Base-by-base conservation (phyloP, 495 filamentous ascomycete genomes). In the Pyronema domesticum region DNA sequence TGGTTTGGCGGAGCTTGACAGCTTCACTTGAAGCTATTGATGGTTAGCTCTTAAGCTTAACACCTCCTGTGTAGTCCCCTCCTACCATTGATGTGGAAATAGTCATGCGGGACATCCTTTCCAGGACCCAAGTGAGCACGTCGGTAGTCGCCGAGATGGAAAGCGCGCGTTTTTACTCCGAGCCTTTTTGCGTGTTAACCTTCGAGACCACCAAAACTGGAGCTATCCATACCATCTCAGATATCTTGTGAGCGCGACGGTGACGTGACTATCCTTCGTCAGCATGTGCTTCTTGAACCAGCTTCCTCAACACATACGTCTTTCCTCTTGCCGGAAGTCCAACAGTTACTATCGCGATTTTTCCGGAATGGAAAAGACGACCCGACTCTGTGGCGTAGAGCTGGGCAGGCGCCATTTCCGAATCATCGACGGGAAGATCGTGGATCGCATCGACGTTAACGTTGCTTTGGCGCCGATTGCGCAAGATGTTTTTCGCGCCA, bases 381-480 rank as follows among this genome's bases (percentile, higher is more conserved):
- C 93, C 93, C 37, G 89, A 95, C 74, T 95, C 89, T 15, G 93
- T 99, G 66, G 86, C 94, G 68, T 99, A 99, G 19, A 99, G 73
- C 70, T 99, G 93, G 55, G 93, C 93, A 13, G 93, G 93, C 3
- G 93, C 93, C 71, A 93, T 78, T 54, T 87, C 81, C 19, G 59
- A 63, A 51, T 80, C 78, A 58, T 85, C 87, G 60, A 85, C 79
- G 1, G 85, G 79, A 53, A 94, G 74, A 71, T 95, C 89, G 70
- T 99, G 93, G 59, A 99, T 94, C 14, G 86, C 91, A 78, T 99
- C 93, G 63, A 95, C 82, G 68, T 93, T 94, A 37, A 88, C 95
- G 55, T 86, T 94, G 46, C 89, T 94, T 68, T 83, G 82, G 56
- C 91, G 83, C 55, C 89, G 80, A 8, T 19, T 45, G 42, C 52